Percentiles rank a stretch among this genome's conserved stretches.
phyloP scores from a whole-genome alignment of 192 early-diverging fungal species.

The Coemansia pectinata region DNA sequence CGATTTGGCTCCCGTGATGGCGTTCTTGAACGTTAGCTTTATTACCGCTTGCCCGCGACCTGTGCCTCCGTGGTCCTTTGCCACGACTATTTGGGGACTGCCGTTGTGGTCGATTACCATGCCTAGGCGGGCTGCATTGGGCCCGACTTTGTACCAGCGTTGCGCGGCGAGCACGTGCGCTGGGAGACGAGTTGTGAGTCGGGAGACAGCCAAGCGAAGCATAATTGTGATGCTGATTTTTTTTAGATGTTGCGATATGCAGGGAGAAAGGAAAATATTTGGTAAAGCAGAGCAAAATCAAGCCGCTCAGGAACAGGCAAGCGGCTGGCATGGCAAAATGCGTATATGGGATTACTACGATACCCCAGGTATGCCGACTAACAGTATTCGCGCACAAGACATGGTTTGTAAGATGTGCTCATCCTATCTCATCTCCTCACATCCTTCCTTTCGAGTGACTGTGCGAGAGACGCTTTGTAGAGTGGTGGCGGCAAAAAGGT shows the following conservation, averaged over 20 bases:
- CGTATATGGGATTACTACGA: not conserved
- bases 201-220: not conserved
- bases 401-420: not conserved
- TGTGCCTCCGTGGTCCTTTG: conserved; percentile 66
- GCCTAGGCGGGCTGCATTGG: conserved; percentile 59
- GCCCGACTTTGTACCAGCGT: conserved; percentile 42
- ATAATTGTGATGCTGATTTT: not conserved
- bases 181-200: not conserved
- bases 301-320: not conserved
- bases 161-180: not conserved
- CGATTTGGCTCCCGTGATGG: conserved; percentile 59
- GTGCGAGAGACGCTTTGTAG: not conserved
- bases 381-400: not conserved
- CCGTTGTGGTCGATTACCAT: conserved; percentile 70
- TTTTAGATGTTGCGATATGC: not conserved
- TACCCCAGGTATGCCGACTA: not conserved
- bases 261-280: not conserved
- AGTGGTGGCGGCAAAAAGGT: not conserved
- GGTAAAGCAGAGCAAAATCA: not conserved
- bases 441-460: not conserved
- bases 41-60: conserved; percentile 67
- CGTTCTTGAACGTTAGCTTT: conserved; percentile 72
- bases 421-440: not conserved
- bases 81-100: conserved; percentile 66
- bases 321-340: not conserved